Evolutionary conservation across 192 early-diverging fungal species (phyloP).

Genomic region (Coemansia sp.): DNA sequence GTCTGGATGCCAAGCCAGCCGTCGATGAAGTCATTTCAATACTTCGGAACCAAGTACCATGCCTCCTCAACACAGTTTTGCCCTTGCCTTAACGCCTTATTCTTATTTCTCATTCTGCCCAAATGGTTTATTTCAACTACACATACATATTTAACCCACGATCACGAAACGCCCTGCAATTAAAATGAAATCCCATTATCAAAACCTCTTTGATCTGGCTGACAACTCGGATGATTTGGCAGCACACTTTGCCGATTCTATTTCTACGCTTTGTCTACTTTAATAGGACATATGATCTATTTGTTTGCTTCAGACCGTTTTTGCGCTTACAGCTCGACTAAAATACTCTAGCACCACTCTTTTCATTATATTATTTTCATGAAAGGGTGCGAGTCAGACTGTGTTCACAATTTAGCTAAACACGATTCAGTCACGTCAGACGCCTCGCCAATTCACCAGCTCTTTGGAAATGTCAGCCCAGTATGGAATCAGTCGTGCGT

Average conservation of each 20-base stretch:
- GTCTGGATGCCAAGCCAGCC: constrained; percentile 40
- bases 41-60: constrained; percentile 44
- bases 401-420: constrained; percentile 29
- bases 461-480: constrained; percentile 18
- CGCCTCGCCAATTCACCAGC: constrained; percentile 5
- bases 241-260: too few relatives aligned
- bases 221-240: too few relatives aligned
- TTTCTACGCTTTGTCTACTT: not conserved
- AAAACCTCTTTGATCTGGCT: too few relatives aligned
- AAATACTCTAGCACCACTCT: not conserved
- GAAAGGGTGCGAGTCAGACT: constrained; percentile 28
- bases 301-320: constrained; percentile 1
- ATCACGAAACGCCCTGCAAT: too few relatives aligned
- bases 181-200: too few relatives aligned
- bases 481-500: constrained; percentile 20
- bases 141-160: too few relatives aligned
- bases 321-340: not conserved
- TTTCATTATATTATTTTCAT: constrained; percentile 12
- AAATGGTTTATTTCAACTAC: too few relatives aligned
- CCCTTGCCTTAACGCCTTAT: constrained; percentile 30
- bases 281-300: not conserved
- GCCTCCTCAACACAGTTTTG: constrained; percentile 40
- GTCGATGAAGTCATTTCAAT: constrained; percentile 35
- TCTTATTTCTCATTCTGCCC: not conserved
- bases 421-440: constrained; percentile 4